Evolutionary conservation across 306 rosid genomes (phyloP).

Genomic region (Inga leiocalycina): DNA sequence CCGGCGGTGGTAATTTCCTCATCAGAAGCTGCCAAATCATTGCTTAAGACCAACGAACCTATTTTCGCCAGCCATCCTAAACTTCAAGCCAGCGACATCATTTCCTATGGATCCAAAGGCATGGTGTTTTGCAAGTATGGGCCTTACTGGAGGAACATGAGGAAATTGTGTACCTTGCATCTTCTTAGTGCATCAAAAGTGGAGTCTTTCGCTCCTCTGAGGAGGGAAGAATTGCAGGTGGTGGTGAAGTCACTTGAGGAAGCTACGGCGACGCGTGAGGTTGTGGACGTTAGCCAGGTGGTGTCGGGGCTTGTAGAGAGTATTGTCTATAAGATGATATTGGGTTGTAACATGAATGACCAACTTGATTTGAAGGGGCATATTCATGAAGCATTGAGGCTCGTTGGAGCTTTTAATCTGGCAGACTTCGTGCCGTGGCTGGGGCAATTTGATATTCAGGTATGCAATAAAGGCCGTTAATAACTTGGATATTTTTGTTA

Average conservation of each 20-base stretch:
- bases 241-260: not conserved
- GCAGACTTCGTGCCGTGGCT: not conserved
- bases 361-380: not conserved
- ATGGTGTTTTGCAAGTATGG: not conserved
- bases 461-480: not conserved
- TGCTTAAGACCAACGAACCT: slow-evolving; percentile 45
- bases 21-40: slow-evolving; percentile 29
- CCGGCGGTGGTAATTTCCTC: not conserved
- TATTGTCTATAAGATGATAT: not conserved
- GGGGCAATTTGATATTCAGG: not conserved
- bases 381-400: not conserved
- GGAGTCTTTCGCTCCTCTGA: not conserved
- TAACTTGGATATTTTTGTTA: too few relatives aligned
- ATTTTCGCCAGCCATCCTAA: slow-evolving; percentile 2
- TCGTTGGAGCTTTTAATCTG: not conserved
- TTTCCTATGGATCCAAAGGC: slow-evolving; percentile 30
- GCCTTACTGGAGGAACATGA: slow-evolving; percentile 32
- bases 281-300: not conserved
- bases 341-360: not conserved
- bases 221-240: not conserved
- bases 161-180: slow-evolving; percentile 31
- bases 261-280: slow-evolving; percentile 1
- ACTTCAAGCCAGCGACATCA: not conserved
- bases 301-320: not conserved
- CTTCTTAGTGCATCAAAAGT: slow-evolving; percentile 11